Base-by-base conservation (phyloP, 1,139 yeast species). In the Sugiyamaella grinbergsii region DNA sequence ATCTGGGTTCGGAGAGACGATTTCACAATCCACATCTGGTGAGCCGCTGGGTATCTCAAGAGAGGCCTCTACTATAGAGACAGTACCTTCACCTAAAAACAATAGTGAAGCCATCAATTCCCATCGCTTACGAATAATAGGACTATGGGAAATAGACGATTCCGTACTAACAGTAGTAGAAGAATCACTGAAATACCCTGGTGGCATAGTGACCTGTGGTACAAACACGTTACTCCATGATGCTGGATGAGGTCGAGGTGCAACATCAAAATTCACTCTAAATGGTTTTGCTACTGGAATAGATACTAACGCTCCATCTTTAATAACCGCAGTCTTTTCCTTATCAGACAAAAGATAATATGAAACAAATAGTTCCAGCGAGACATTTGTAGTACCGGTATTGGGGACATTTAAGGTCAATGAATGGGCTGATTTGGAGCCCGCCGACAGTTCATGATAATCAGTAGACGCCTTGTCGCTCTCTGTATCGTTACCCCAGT, bases 141-240 rank as follows among this genome's bases (percentile, higher is more conserved):
- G 69, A 13, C 61, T 54, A 26, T 54, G 56, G 2, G 47, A 28
- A 11, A 36, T 33, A 13, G 29, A 33, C 3, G 39, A 20, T n/a
- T 28, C 36, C 13, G 20, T 24, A 7, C 13, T 16, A 16, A 13
- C 15, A 5, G 24, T 16, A n/a, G 20, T 34, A 4, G 43, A 8
- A 40, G 32, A n/a, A 15, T 7, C 4, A 20, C 11, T 38, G 13
- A 10, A 22, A 23, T 29, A 38, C 13, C 24, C 29, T 6, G 34
- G 33, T 13, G 54, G 40, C 36, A 45, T 42, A 28, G 54, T 34
- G 1, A 40, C 54, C 7, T 56, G 58, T 2, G 70, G 69, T 8
- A 67, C 59, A 54, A 70, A 70, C 36, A 60, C 42, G 44, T 59
- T 68, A n/a, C 69, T 69, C 74, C 73, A 70, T 6, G 54, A 50